Base-by-base conservation (phyloP, 1,284 basidiomycete species). In the Grifola frondosa region DNA sequence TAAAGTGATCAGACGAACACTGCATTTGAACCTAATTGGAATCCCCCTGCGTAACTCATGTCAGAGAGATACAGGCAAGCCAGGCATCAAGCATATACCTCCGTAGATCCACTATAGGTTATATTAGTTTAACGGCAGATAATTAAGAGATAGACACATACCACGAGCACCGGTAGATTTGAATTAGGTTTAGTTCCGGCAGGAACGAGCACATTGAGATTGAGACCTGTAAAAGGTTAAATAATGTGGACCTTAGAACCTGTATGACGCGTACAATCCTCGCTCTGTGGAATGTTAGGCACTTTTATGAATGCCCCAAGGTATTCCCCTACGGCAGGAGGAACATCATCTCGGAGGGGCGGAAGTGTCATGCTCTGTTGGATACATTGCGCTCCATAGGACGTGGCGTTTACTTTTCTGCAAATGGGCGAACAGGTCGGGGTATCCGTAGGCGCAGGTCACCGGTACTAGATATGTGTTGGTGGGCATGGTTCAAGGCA, bases 141-240 rank as follows among this genome's bases (percentile, higher is more conserved):
- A 13, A 12, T 2, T 9, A 17, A 17, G 17, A 12, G 16, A 29
- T 30, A 21, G 15, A 5, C 25, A 59, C 66, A 17, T 45, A 72
- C 69, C 11, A 73, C 60, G 1, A 72, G 52, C 3, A 78, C 71
- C 4, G 76, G 75, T 11, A 73, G 56, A 5, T 61, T 61, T 1
- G 58, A 58, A 0, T 29, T 34, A 2, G 55, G 37, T 0, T 46
- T 48, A 1, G 57, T 44, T 9, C 42, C 48, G 3, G 50, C 45
- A 1, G 72, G 67, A 1, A 59, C 60, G 21, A 67, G 53, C 8
- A 79, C 63, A 46, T 77, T 78, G 40, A 77, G 34, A 20, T 65
- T 66, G 15, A 78, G 56, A 50, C 75, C 77, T 67, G 58, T 6
- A 15, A 15, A 13, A 22, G 26, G 9, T n/a, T 25, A 36, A 10